Evolutionary conservation across 2,329 filamentous ascomycete species (phyloP), one percentile per base, ranked within the genome.

Genomic region (Nakataea oryzae): DNA sequence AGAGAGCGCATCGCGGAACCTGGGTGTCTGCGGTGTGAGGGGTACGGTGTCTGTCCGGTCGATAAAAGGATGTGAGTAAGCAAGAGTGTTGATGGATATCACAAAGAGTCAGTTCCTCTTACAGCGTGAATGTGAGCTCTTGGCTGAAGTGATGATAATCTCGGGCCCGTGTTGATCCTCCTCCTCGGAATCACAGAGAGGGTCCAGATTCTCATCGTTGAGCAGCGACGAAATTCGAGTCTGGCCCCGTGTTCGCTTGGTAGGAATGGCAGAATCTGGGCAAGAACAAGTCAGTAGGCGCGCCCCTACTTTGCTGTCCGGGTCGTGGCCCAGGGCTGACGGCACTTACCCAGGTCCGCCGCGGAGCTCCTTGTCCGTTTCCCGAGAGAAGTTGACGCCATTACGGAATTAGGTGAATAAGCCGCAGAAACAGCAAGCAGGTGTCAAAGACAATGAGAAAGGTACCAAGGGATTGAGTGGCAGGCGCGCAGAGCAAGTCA

Each of bases 1-100:
- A 60, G 85, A 83, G 63, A 93, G 81, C 58, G 84, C 91, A 85
- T 97, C 89, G 73, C 89, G 85, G 71, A 91, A 89, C 67, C 91
- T 83, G 29, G 90, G 87, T 13, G 90, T 93, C 27, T 85, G 84
- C 1, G 90, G 90, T 2, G 87, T 89, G 60, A 86, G 78, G 17
- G 84, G 84, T 58, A 75, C 83, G 70, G 78, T 73, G 61, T 66
- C 56, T 58, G 54, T 13, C 41, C n/a, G 9, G 59, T 28, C 27
- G 65, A 67, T 57, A 14, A n/a, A 21, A 55, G 24, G 29, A 26
- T 29, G 34, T 47, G 14, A 30, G 17, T n/a, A 13, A 30, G 29
- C 27, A 41, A 11, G 21, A n/a, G 41, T n/a, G 17, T 50, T n/a
- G 41, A 24, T n/a, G 11, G 24, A 24, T 13, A 50, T n/a, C 9